Percentiles rank a stretch among this genome's conserved stretches.
Evolutionary conservation across 441 rosid genomes (phyloP).

Genomic region (Sinapis alba): DNA sequence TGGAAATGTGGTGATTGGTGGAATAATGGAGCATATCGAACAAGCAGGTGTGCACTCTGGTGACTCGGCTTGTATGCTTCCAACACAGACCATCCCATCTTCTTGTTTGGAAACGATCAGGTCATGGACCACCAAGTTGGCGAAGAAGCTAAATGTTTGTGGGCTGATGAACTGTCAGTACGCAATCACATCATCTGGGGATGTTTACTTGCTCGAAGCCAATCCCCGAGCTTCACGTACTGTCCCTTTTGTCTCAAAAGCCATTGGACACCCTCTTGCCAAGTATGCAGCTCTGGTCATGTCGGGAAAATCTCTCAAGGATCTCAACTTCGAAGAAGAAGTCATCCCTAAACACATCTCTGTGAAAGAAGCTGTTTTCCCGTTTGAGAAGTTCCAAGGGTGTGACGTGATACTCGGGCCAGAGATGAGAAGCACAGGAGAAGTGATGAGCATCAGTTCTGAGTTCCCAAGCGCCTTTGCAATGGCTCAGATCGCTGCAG

Average conservation of each 20-base stretch:
- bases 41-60: slow-evolving; percentile 94
- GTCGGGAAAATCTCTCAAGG: slow-evolving; percentile 85
- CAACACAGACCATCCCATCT: slow-evolving; percentile 76
- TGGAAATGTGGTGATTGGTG: slow-evolving; percentile 61
- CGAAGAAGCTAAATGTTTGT: slow-evolving; percentile 79
- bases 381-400: slow-evolving; percentile 92
- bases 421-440: slow-evolving; percentile 97
- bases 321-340: slow-evolving; percentile 74
- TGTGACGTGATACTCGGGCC: slow-evolving; percentile 95
- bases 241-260: slow-evolving; percentile 97
- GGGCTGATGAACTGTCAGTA: slow-evolving; percentile 99
- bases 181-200: slow-evolving; percentile 79
- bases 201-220: slow-evolving; percentile 93
- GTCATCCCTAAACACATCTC: slow-evolving; percentile 82
- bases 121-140: slow-evolving; percentile 80
- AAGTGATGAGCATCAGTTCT: slow-evolving; percentile 91
- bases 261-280: slow-evolving; percentile 94
- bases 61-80: slow-evolving; percentile 93
- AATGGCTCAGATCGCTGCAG: slow-evolving; percentile 93
- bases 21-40: slow-evolving; percentile 83
- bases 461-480: slow-evolving; percentile 76
- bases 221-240: slow-evolving; percentile 99
- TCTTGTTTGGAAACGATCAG: slow-evolving; percentile 73
- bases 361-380: slow-evolving; percentile 97
- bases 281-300: slow-evolving; percentile 95